These are phyloP conservation scores for Mycena kentingensis DNA, from an alignment of 768 basidiomycete genomes.

Conservation along the genomic window DNA sequence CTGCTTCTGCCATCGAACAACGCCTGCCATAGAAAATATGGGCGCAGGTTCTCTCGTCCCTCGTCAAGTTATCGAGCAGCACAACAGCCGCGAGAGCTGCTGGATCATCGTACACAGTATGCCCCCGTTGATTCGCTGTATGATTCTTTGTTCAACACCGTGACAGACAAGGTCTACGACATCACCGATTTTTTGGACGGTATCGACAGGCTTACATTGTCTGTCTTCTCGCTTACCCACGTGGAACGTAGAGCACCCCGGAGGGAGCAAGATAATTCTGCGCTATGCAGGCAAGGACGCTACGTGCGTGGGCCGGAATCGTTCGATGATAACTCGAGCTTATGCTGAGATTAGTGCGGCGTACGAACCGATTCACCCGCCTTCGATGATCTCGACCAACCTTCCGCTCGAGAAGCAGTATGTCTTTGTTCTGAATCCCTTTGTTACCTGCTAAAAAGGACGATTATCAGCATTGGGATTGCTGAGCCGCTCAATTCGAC, in stretches of 20 bases:
- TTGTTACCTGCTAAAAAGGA: slow-evolving; percentile 1
- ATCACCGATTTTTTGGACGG: slow-evolving; percentile 55
- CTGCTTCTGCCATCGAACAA: no score
- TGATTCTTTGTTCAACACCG: slow-evolving; percentile 2
- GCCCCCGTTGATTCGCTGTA: slow-evolving; percentile 4
- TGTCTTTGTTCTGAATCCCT: slow-evolving; percentile 14
- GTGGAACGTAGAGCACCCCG: slow-evolving; percentile 43
- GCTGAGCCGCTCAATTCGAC: slow-evolving; percentile 55
- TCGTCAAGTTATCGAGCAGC: slow-evolving; percentile 7
- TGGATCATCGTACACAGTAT: slow-evolving; percentile 67
- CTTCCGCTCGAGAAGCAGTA: slow-evolving; percentile 68
- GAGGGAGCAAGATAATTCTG: slow-evolving; percentile 62
- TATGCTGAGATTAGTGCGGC: slow-evolving; percentile 50
- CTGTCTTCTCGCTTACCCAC: neutral
- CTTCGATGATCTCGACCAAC: slow-evolving; percentile 54
- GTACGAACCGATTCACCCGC: slow-evolving; percentile 73
- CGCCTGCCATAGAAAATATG: no score
- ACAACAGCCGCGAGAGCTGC: slow-evolving; percentile 43
- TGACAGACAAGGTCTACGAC: slow-evolving; percentile 50
- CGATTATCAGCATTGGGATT: slow-evolving; percentile 44
- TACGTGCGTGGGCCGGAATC: slow-evolving; percentile 48
- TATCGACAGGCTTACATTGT: slow-evolving; percentile 21
- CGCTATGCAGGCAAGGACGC: slow-evolving; percentile 71
- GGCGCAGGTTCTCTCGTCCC: slow-evolving; percentile 8
- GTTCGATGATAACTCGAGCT: slow-evolving; percentile 12